phyloP scores from a whole-genome alignment of 148 eudicot genomes.

The Rhododendron ferrugineum region DNA sequence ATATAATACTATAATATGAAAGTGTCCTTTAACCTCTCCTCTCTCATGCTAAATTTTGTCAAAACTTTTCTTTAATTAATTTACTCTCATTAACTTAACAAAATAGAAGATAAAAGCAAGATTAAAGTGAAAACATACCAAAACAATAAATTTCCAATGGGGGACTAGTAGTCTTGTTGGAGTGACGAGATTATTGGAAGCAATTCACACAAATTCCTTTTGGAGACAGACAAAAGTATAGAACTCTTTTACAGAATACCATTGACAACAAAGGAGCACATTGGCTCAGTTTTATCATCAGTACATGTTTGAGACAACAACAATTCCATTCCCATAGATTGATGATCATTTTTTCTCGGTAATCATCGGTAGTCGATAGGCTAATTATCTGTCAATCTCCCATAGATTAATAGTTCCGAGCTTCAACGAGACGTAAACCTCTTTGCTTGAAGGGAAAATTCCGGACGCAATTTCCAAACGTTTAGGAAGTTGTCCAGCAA shows the following conservation, averaged over 20 bases:
- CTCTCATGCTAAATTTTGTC: too few relatives aligned
- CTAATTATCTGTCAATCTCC: neutral
- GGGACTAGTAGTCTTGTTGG: neutral
- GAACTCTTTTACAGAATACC: neutral
- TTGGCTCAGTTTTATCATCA: neutral
- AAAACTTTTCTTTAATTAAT: too few relatives aligned
- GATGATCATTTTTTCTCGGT: neutral
- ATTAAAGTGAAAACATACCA: too few relatives aligned
- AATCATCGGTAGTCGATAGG: neutral
- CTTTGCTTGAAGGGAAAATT: neutral
- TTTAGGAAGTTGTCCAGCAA: neutral
- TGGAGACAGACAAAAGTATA: neutral
- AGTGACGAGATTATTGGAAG: neutral
- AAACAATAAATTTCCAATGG: too few relatives aligned
- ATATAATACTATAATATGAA: too few relatives aligned
- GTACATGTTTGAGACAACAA: neutral
- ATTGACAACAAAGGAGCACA: neutral
- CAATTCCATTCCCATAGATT: neutral
- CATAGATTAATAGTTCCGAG: neutral
- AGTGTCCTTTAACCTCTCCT: too few relatives aligned
- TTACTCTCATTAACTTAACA: too few relatives aligned
- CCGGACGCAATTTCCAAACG: neutral
- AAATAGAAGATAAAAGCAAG: too few relatives aligned
- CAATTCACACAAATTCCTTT: neutral
- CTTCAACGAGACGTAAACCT: neutral